Evolutionary conservation across 352 stramenopile species (phyloP).

Genomic region (Globisporangium ultimum): DNA sequence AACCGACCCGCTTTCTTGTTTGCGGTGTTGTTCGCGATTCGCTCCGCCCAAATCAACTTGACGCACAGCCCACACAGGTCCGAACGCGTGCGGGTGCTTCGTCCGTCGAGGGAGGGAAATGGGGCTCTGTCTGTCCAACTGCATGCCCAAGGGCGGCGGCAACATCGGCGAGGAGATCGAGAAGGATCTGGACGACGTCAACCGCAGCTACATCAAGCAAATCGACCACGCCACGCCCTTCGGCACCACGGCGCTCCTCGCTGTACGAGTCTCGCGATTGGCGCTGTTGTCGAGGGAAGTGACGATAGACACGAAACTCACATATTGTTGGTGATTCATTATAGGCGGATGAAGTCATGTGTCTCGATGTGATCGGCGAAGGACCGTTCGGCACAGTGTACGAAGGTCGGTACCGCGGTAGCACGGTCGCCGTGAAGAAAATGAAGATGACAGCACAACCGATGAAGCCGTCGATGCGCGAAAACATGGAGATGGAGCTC

Average conservation of each 20-base stretch:
- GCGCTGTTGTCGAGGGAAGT: too few relatives aligned
- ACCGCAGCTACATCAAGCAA: slow-evolving; percentile 50
- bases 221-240: slow-evolving; percentile 48
- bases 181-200: slow-evolving; percentile 71
- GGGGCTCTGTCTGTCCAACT: slow-evolving; percentile 85
- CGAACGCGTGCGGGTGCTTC: too few relatives aligned
- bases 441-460: slow-evolving; percentile 75
- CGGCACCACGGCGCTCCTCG: slow-evolving; percentile 69
- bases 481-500: slow-evolving; percentile 83
- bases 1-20: not conserved
- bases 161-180: slow-evolving; percentile 86
- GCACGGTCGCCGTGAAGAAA: slow-evolving; percentile 84
- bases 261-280: slow-evolving; percentile 29
- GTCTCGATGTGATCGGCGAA: slow-evolving; percentile 74
- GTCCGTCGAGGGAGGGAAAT: slow-evolving; percentile 30
- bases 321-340: not conserved
- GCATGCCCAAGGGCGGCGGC: slow-evolving; percentile 56
- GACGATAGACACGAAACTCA: too few relatives aligned
- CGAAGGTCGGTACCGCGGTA: slow-evolving; percentile 84
- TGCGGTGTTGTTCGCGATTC: not conserved
- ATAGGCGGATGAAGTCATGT: slow-evolving; percentile 82
- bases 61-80: not conserved
- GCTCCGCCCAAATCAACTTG: not conserved
- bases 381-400: slow-evolving; percentile 79
- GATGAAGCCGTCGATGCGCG: slow-evolving; percentile 48